A percentile compares a stretch with the other conserved stretches of the same genome.
These are phyloP conservation scores for Paraleonurus japonicus DNA, from an alignment of 257 asterid species.

Conservation along the genomic window DNA sequence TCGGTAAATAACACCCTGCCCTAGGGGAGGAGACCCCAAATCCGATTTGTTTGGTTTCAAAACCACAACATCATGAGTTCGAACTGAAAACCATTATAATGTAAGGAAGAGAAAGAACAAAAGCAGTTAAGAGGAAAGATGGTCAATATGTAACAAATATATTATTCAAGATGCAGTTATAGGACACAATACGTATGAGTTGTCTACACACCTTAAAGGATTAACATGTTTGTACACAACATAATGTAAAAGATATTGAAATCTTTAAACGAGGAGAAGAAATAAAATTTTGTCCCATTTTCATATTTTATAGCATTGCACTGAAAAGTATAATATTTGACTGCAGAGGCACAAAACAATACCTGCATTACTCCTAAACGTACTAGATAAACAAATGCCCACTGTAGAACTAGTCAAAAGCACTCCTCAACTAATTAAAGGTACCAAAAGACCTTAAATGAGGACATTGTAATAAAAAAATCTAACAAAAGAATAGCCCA, in stretches of 20 bases:
- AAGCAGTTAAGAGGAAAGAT: background rate
- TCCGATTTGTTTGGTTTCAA: constrained; percentile 92
- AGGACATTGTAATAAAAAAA: background rate
- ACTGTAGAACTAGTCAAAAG: background rate
- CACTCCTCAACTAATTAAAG: constrained; percentile 10
- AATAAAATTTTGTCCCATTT: background rate
- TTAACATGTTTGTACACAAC: background rate
- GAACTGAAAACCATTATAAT: constrained; percentile 46
- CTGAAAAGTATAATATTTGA: background rate
- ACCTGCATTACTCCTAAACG: background rate
- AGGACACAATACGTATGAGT: constrained; percentile 15
- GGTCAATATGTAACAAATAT: background rate
- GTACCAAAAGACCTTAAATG: background rate
- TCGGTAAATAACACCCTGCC: constrained; percentile 94
- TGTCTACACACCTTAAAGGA: background rate
- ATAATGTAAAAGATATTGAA: background rate
- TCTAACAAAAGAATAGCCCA: background rate
- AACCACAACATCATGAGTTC: constrained; percentile 89
- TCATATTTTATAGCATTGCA: background rate
- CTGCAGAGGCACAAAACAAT: constrained; percentile 9
- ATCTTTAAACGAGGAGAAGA: background rate
- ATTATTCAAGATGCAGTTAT: constrained; percentile 18
- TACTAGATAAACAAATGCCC: background rate
- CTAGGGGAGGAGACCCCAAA: constrained; percentile 81
- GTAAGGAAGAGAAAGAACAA: constrained; percentile 13